These are phyloP conservation scores for Sphaerulina vaccinii DNA, from an alignment of 2,329 filamentous ascomycete species.

Conservation along the genomic window DNA sequence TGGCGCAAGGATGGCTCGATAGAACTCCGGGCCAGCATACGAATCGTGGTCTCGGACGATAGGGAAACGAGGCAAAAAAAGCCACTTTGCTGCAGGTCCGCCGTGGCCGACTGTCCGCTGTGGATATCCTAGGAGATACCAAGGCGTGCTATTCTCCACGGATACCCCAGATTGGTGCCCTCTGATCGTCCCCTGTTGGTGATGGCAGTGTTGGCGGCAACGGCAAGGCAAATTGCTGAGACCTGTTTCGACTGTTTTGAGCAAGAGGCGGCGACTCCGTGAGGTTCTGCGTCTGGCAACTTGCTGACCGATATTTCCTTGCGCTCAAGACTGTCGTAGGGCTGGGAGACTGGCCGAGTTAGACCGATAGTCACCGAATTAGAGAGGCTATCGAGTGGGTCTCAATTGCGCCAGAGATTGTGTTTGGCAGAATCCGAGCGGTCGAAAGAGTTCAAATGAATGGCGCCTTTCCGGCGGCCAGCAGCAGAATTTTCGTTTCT, in stretches of 20 bases:
- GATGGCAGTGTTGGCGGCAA: background rate
- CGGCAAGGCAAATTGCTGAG: background rate
- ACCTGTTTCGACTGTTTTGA: background rate
- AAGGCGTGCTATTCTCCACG: background rate
- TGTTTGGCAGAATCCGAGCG: slow-evolving; percentile 2
- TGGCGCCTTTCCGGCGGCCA: slow-evolving; percentile 6
- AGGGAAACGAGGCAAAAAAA: background rate
- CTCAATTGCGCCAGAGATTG: slow-evolving; percentile 7
- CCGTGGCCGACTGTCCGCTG: background rate
- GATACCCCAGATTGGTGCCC: background rate
- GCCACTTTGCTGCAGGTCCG: slow-evolving; percentile 10
- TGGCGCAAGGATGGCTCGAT: background rate
- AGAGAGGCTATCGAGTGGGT: slow-evolving; percentile 2
- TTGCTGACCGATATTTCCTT: background rate
- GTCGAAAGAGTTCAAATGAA: background rate
- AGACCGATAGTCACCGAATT: slow-evolving; percentile 7
- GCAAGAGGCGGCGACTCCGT: background rate
- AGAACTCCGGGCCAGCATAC: background rate
- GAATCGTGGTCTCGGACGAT: slow-evolving; percentile 8
- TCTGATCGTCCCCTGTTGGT: background rate
- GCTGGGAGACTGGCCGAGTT: slow-evolving; percentile 10
- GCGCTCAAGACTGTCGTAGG: background rate
- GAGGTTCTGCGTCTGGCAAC: background rate
- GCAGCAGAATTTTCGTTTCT: slow-evolving; percentile 2
- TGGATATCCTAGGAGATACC: background rate